Base-by-base conservation (phyloP, 2,329 filamentous ascomycete genomes). In the Lasiodiplodia theobromae region DNA sequence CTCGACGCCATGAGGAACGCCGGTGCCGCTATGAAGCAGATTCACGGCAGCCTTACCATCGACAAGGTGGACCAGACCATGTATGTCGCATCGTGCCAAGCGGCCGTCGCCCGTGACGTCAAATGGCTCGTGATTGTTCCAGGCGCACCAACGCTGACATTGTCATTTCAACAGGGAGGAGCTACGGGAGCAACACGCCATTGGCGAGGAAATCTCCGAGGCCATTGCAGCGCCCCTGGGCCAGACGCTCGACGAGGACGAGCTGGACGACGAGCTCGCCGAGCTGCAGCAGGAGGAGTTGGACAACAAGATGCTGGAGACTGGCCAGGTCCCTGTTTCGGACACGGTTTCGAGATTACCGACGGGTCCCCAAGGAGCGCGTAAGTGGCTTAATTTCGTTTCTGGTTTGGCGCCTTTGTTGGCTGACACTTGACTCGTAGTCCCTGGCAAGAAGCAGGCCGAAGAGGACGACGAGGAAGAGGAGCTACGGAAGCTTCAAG, bases 1-100 rank as follows among this genome's bases (percentile, higher is more conserved):
- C 86, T 98, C 72, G 88, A 91, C 73, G 95, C 94, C 8, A 97
- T 99, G 94, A 66, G 97, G 87, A 91, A 91, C 78, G 95, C 96
- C 12, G 90, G 92, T 72, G 84, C 89, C 70, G 96, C 95, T 44
- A 98, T 99, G 94, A 91, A 94, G 84, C 85, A 91, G 72, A 99
- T 99, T 74, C 94, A 98, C 79, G 91, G 90, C 74, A 92, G 92
- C 72, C 88, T 98, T 72, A 97, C 93, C 60, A 92, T 96, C 71
- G 94, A 97, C 75, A 96, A 96, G 83, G 95, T 99, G 71, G 95
- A 98, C 80, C 87, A 93, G 80, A 95, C 93, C 66, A 97, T 98
- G 95, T 96, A 88, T 73, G 91, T 87, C 63, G 58, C 37, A 7
- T 44, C 25, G 14, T 25, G 6, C 25, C 34, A 47, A 38, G n/a